Evolutionary conservation across 2,329 filamentous ascomycete genomes (phyloP).

Genomic region (Mycogone perniciosa): DNA sequence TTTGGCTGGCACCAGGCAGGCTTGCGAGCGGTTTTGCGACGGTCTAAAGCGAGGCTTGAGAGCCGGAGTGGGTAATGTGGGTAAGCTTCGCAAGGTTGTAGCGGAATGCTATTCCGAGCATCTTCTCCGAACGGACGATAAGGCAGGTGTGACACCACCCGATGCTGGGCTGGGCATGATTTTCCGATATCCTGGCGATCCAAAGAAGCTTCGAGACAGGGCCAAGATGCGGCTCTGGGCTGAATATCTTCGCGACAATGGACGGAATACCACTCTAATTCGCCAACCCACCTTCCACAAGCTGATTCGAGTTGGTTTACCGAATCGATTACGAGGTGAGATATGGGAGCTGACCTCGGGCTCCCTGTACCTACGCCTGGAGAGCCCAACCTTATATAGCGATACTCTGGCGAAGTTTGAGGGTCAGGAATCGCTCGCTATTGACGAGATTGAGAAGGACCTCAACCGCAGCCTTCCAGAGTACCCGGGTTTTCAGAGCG

Average conservation of each 20-base stretch:
- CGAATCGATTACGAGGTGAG: conserved; percentile 87
- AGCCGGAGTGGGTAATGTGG: conserved; percentile 80
- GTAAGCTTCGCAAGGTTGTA: conserved; percentile 73
- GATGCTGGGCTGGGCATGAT: conserved; percentile 89
- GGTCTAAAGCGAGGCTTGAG: conserved; percentile 85
- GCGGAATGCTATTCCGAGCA: conserved; percentile 89
- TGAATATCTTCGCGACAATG: conserved; percentile 93
- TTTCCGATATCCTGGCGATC: conserved; percentile 91
- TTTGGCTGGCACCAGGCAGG: conserved; percentile 78
- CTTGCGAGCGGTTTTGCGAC: conserved; percentile 94
- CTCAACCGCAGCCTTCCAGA: conserved; percentile 93
- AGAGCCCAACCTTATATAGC: conserved; percentile 74
- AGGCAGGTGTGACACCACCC: conserved; percentile 54
- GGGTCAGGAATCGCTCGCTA: conserved; percentile 84
- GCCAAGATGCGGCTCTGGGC: conserved; percentile 98
- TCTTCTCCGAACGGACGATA: conserved; percentile 57
- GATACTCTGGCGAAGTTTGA: conserved; percentile 80
- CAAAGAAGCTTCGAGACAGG: conserved; percentile 85
- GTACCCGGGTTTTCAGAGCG: conserved; percentile 94
- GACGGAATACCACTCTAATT: conserved; percentile 83
- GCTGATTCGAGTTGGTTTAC: conserved; percentile 88
- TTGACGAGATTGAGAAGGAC: conserved; percentile 99
- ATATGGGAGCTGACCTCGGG: conserved; percentile 95
- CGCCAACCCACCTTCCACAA: conserved; percentile 98
- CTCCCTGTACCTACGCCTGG: conserved; percentile 79